Conservation (phyloP, 2,329 filamentous ascomycete species). For the Phaeophleospora eucalypticola region DNA sequence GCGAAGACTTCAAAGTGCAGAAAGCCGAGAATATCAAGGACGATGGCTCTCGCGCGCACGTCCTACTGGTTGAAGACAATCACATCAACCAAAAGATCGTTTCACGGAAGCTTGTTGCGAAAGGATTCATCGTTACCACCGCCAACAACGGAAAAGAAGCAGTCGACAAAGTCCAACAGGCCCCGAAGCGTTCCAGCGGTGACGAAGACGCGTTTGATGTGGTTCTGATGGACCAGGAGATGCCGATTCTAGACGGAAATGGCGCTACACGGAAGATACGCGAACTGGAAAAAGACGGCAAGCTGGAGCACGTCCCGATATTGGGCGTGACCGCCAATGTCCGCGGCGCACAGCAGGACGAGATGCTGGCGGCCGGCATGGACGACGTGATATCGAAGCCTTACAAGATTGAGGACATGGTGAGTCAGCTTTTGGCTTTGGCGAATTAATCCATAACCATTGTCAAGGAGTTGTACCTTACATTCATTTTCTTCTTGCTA, state of each 20-base stretch:
- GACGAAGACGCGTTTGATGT: constrained; percentile 25
- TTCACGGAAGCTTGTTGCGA: constrained; percentile 25
- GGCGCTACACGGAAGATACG: constrained; percentile 28
- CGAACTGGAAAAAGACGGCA: constrained; percentile 20
- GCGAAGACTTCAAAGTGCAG: neutral
- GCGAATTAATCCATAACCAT: neutral
- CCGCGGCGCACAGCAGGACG: constrained; percentile 30
- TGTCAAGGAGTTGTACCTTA: neutral
- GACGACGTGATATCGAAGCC: constrained; percentile 32
- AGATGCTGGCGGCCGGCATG: constrained; percentile 32
- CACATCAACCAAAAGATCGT: constrained; percentile 33
- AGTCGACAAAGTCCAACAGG: constrained; percentile 23
- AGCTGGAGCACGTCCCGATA: constrained; percentile 25
- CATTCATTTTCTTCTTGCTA: neutral
- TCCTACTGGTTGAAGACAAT: constrained; percentile 29
- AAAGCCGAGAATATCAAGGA: neutral
- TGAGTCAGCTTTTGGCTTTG: constrained; percentile 14
- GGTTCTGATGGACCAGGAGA: constrained; percentile 33
- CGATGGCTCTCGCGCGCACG: constrained; percentile 9
- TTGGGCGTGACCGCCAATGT: constrained; percentile 35
- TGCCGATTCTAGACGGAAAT: constrained; percentile 32
- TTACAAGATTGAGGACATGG: constrained; percentile 32
- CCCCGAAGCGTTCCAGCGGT: constrained; percentile 14
- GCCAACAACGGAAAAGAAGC: constrained; percentile 34
- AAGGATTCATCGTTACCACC: constrained; percentile 29